Evolutionary conservation across 805 yeast species (phyloP), one percentile per base, ranked within the genome.

Genomic region (Suhomyces prunicola): DNA sequence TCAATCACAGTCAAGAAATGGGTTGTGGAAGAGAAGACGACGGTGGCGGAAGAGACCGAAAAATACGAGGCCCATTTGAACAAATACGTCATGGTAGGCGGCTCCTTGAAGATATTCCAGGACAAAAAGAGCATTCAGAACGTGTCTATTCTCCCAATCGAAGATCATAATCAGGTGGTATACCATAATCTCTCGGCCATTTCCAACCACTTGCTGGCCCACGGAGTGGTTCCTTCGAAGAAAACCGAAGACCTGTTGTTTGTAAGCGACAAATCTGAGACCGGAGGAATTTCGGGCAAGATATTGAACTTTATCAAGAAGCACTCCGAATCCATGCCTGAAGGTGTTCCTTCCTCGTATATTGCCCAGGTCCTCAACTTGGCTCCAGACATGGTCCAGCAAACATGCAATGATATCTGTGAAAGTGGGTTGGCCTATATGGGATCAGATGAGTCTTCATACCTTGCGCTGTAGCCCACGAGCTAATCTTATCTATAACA

Each of bases 281-380:
- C 40, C 48, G 44, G 57, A 57, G 45, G 70, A 52, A 26, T 65
- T 61, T 40, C 72, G n/a, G 85, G 82, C 47, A 72, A 67, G 59
- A 76, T 85, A 50, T 69, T 76, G 54, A 73, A 76, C 19, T 76
- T 81, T 48, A 72, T 84, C 54, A 69, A 75, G 60, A 77, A 79
- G 54, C 72, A 80, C 63, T 69, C 86, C 51, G 72, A 77, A 55
- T 72, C 78, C 48, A 86, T 84, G 88, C 81, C 77, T 46, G 91
- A 87, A 64, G 93, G 93, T 59, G 90, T 87, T n/a, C 90, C 89
- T 22, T 72, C 83, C 10, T 80, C 78, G 52, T 74, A 82, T 56
- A 80, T 88, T 54, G 76, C 85, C 12, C 88, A 84, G 61, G 74
- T 77, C 31, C 72, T 87, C 62, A 76, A 74, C 48, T 54, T 86